A percentile compares a stretch with the other conserved stretches of the same genome.
phyloP scores from a whole-genome alignment of 139 green algal species.

The Chlorella sp. region DNA sequence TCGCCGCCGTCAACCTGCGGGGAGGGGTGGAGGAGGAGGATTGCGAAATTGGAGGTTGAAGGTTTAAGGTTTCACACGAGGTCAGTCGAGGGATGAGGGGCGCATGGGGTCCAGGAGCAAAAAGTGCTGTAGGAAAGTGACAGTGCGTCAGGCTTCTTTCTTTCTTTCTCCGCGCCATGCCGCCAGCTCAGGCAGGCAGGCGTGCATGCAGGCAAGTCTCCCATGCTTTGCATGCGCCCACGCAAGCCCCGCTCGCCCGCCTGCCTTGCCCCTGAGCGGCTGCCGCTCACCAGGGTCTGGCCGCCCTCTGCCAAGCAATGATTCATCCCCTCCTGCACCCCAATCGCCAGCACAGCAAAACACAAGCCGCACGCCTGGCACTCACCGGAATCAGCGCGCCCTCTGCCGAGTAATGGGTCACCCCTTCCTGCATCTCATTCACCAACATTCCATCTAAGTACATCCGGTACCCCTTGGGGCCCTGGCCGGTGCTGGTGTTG shows the following conservation, averaged over 20 bases:
- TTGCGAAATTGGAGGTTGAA: not conserved
- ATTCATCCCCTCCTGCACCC: not conserved
- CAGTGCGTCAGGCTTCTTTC: too few relatives aligned
- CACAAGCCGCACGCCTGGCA: not conserved
- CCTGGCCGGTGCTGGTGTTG: not conserved
- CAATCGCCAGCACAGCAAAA: not conserved
- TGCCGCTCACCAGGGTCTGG: not conserved
- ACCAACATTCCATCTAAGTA: conserved; percentile 58
- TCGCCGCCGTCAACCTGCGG: conserved; percentile 33
- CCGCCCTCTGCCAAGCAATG: too few relatives aligned
- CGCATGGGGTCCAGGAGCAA: too few relatives aligned
- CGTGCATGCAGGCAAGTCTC: too few relatives aligned
- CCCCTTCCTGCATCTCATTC: conserved; percentile 7
- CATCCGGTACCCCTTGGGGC: conserved; percentile 42
- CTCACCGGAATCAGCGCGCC: conserved; percentile 28
- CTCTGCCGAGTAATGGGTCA: not conserved
- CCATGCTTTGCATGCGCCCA: too few relatives aligned
- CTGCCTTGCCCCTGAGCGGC: too few relatives aligned
- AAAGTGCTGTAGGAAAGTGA: too few relatives aligned
- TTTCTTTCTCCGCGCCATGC: too few relatives aligned
- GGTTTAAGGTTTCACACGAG: too few relatives aligned
- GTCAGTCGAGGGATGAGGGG: too few relatives aligned
- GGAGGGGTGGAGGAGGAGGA: not conserved
- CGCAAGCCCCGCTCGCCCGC: too few relatives aligned
- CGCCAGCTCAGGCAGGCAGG: too few relatives aligned